Evolutionary conservation across 352 stramenopile genomes (phyloP).

Genomic region (Globisporangium spiculum): DNA sequence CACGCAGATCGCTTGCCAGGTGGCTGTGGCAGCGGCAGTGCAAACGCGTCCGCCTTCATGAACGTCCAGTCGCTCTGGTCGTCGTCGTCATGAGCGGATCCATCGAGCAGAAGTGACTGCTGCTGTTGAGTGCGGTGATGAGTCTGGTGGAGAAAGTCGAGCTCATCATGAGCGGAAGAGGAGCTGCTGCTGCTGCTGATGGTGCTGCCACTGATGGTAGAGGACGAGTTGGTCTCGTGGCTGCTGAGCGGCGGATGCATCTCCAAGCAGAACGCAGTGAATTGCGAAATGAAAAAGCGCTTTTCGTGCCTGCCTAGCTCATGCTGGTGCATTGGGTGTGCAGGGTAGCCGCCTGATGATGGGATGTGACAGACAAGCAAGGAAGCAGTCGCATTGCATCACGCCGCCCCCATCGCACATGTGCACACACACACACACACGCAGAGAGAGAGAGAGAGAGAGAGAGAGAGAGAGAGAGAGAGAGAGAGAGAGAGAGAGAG

Average conservation of each 20-base stretch:
- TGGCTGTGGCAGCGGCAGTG: neutral
- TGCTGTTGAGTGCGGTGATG: conserved; percentile 9
- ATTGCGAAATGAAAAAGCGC: conserved; percentile 14
- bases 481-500: no score
- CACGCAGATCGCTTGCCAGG: conserved; percentile 44
- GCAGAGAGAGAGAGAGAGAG: neutral
- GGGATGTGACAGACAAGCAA: neutral
- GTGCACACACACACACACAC: neutral
- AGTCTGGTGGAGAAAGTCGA: conserved; percentile 10
- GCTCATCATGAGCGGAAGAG: conserved; percentile 2
- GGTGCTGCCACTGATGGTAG: conserved; percentile 4
- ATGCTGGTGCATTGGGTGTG: neutral
- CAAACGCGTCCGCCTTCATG: conserved; percentile 12
- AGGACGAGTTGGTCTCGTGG: conserved; percentile 18
- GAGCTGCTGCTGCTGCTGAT: neutral
- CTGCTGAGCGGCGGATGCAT: conserved; percentile 7
- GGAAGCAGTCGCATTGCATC: neutral
- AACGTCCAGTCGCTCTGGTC: conserved; percentile 20
- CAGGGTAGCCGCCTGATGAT: neutral
- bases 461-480: no score
- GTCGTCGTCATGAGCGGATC: neutral
- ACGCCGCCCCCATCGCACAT: neutral
- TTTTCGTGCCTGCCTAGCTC: neutral
- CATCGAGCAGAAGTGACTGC: neutral
- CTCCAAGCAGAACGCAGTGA: conserved; percentile 14